Conservation (phyloP, 2,329 filamentous ascomycete genomes). For the Dichotomopilus funicola region DNA sequence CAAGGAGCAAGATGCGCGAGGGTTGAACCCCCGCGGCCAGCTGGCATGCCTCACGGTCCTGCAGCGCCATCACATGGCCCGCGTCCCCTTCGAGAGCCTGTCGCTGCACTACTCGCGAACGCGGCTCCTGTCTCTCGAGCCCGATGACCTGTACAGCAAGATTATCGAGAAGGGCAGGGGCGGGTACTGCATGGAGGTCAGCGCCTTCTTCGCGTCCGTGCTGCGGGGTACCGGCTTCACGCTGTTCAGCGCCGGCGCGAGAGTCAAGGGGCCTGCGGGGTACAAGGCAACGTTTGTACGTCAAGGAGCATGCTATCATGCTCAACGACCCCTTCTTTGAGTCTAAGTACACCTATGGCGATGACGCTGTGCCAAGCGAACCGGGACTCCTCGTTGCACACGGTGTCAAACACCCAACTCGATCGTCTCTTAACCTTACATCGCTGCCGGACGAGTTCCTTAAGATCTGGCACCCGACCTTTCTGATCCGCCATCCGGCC, state of each 20-base stretch:
- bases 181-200: slow-evolving; percentile 49
- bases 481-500: slow-evolving; percentile 1
- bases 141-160: slow-evolving; percentile 26
- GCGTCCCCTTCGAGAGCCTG: slow-evolving; percentile 50
- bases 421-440: not conserved
- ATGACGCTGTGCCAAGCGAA: not conserved
- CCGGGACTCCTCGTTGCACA: not conserved
- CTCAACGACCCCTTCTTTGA: not conserved
- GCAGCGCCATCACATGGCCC: slow-evolving; percentile 38
- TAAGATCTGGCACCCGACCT: not conserved
- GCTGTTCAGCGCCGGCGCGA: slow-evolving; percentile 45
- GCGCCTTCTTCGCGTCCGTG: slow-evolving; percentile 40
- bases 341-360: not conserved
- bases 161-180: slow-evolving; percentile 39
- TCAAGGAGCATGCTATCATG: not conserved
- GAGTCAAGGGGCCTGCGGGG: slow-evolving; percentile 27
- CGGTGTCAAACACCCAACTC: not conserved
- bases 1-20: not conserved
- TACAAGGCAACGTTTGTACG: slow-evolving; percentile 26
- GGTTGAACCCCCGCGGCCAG: not conserved
- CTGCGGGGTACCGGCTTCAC: slow-evolving; percentile 43
- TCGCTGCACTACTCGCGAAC: slow-evolving; percentile 41
- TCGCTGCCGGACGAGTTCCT: slow-evolving; percentile 1
- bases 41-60: slow-evolving; percentile 26
- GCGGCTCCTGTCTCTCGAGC: slow-evolving; percentile 27